Conservation (phyloP, 306 rosid genomes). For the Prunus padus region DNA sequence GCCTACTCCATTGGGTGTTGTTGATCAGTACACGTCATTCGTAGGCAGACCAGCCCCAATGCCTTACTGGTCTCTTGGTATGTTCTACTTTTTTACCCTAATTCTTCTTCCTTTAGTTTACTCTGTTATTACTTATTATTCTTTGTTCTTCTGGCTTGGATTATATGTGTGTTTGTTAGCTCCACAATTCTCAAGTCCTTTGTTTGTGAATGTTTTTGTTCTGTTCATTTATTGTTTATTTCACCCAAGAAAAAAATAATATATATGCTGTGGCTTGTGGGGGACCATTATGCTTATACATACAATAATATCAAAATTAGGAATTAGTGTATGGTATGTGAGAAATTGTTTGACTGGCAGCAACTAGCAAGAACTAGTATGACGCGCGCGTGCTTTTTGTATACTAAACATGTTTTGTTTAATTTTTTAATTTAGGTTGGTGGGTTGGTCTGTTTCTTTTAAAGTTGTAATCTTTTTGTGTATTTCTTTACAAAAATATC, state of each 20-base stretch:
- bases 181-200: not conserved
- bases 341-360: not conserved
- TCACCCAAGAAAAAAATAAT: not conserved
- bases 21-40: constrained; percentile 86
- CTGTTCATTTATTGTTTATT: not conserved
- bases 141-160: not conserved
- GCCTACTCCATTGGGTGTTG: constrained; percentile 72
- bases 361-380: not conserved
- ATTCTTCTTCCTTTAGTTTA: not conserved
- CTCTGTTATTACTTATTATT: not conserved
- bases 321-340: not conserved
- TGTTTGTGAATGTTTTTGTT: not conserved
- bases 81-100: constrained; percentile 2
- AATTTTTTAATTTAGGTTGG: constrained; percentile 15
- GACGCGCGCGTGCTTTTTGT: too few species aligned
- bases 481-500: constrained; percentile 23
- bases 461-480: not conserved
- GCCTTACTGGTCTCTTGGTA: constrained; percentile 99
- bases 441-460: constrained; percentile 11
- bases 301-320: not conserved
- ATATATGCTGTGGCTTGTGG: not conserved
- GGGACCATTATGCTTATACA: not conserved
- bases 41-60: constrained; percentile 95
- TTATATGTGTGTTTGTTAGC: not conserved
- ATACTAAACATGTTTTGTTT: not conserved